Percentiles rank a stretch among this genome's conserved stretches.
Evolutionary conservation across 305 asterid species (phyloP).

Genomic region (Fraxinus nigra): DNA sequence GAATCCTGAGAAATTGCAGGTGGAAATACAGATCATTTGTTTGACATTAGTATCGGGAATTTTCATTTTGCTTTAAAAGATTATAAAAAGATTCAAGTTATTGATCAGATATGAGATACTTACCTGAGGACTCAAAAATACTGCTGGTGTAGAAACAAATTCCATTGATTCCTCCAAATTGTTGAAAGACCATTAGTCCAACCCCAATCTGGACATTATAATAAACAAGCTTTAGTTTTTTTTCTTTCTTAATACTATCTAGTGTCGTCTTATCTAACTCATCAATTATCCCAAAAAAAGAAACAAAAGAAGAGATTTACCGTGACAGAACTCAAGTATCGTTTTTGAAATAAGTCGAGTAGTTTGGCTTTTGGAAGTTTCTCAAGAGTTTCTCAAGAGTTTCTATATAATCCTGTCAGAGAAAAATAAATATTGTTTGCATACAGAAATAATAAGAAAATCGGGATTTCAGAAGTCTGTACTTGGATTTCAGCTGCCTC

Average conservation of each 20-base stretch:
- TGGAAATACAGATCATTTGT: neutral
- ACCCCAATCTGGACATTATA: slow-evolving; percentile 66
- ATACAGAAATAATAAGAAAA: neutral
- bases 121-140: slow-evolving; percentile 82
- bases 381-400: slow-evolving; percentile 72
- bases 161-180: slow-evolving; percentile 94
- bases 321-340: slow-evolving; percentile 69
- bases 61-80: neutral
- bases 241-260: neutral
- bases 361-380: slow-evolving; percentile 77
- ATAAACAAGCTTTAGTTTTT: neutral
- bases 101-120: neutral
- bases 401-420: slow-evolving; percentile 73
- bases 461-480: slow-evolving; percentile 9
- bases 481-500: slow-evolving; percentile 94
- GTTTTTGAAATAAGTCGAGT: slow-evolving; percentile 71
- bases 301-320: slow-evolving; percentile 30
- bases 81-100: neutral
- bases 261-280: neutral
- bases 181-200: slow-evolving; percentile 96
- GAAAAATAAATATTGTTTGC: neutral
- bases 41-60: neutral
- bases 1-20: slow-evolving; percentile 49
- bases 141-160: slow-evolving; percentile 86
- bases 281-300: neutral